Evolutionary conservation across 345 rosid species (phyloP).

Genomic region (Arabis hirsuta): DNA sequence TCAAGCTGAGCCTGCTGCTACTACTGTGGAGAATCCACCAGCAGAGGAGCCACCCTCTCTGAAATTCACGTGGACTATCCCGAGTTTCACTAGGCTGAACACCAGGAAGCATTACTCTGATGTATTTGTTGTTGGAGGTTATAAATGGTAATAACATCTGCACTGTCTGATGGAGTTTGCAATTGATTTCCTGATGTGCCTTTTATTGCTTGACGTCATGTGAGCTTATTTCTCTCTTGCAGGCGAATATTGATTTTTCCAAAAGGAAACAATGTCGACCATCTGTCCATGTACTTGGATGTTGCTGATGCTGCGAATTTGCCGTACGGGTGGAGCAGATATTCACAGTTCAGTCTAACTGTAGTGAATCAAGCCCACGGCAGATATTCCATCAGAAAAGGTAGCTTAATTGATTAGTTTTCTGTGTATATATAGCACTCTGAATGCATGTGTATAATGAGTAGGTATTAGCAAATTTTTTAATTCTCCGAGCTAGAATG

Average conservation of each 20-base stretch:
- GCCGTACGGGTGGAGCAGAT: slow-evolving; percentile 97
- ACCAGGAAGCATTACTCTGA: slow-evolving; percentile 89
- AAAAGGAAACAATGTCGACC: slow-evolving; percentile 94
- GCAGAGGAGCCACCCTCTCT: slow-evolving; percentile 77
- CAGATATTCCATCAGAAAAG: slow-evolving; percentile 78
- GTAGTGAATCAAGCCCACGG: slow-evolving; percentile 75
- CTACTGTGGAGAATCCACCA: slow-evolving; percentile 66
- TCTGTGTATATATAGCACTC: not conserved
- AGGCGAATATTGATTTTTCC: slow-evolving; percentile 93
- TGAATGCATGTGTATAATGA: slow-evolving; percentile 17
- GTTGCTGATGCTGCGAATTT: slow-evolving; percentile 78
- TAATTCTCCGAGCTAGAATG: not conserved
- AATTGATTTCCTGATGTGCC: slow-evolving; percentile 1
- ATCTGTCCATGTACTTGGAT: slow-evolving; percentile 95
- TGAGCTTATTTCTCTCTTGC: slow-evolving; percentile 33
- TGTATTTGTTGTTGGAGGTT: slow-evolving; percentile 70
- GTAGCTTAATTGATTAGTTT: slow-evolving; percentile 43
- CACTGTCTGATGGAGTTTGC: not conserved
- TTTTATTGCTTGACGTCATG: slow-evolving; percentile 14
- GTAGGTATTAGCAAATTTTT: not conserved
- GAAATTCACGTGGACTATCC: slow-evolving; percentile 85
- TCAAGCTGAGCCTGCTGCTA: slow-evolving; percentile 61
- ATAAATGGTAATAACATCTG: slow-evolving; percentile 66
- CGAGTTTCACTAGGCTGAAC: slow-evolving; percentile 71
- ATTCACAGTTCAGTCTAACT: slow-evolving; percentile 84